phyloP scores from a whole-genome alignment of 2,329 filamentous ascomycete species.

The Epichloe hybrida region DNA sequence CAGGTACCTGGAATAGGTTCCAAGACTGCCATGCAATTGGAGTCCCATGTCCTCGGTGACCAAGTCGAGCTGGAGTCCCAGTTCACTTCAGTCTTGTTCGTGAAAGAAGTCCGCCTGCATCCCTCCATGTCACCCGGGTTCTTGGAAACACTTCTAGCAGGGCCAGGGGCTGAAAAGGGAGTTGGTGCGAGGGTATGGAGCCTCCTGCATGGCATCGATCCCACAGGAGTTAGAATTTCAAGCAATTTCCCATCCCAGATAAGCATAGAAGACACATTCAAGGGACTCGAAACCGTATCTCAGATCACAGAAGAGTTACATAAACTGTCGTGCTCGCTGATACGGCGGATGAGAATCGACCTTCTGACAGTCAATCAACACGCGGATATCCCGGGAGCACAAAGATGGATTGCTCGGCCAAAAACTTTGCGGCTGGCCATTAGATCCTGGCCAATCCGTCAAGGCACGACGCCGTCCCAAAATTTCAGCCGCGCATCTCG shows the following conservation, averaged over 20 bases:
- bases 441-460: constrained; percentile 35
- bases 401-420: constrained; percentile 64
- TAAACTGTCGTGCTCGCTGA: constrained; percentile 54
- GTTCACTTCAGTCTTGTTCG: constrained; percentile 39
- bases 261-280: constrained; percentile 88
- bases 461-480: constrained; percentile 32
- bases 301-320: constrained; percentile 55
- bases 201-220: constrained; percentile 69
- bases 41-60: constrained; percentile 37
- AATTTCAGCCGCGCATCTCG: constrained; percentile 60
- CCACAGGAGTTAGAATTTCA: constrained; percentile 57
- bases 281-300: constrained; percentile 49
- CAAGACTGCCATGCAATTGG: constrained; percentile 39
- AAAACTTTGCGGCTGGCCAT: constrained; percentile 72
- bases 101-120: constrained; percentile 49
- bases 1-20: constrained; percentile 77
- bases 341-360: constrained; percentile 69
- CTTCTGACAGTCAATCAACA: constrained; percentile 41
- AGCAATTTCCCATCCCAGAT: constrained; percentile 71
- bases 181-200: constrained; percentile 63
- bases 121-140: constrained; percentile 47
- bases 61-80: constrained; percentile 21
- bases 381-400: constrained; percentile 17
- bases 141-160: constrained; percentile 56
- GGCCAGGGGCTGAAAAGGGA: constrained; percentile 56